Base-by-base conservation (phyloP, 164 flowering plant species). In the Vitis amurensis region DNA sequence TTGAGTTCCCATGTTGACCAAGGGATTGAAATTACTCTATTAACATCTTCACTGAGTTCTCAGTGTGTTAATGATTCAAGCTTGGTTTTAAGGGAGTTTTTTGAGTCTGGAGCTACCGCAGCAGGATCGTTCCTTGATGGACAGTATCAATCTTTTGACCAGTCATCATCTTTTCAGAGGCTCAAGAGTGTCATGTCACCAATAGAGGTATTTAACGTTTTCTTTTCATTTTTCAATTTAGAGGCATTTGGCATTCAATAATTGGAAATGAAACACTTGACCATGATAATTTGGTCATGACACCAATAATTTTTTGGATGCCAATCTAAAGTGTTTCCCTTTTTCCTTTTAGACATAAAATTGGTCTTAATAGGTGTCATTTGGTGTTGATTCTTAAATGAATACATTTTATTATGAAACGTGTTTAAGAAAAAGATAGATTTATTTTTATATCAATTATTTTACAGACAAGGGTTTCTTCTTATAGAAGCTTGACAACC, bases 41-140 rank as follows among this genome's bases (percentile, higher is more conserved):
- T 86, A 58, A 51, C 79, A 73, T 73, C 89, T 50, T 77, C 84
- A 56, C 23, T 55, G 62, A 77, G 63, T 68, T 55, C 76, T 59
- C 79, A 82, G 49, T 70, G 72, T 71, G 68, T 55, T 56, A 77
- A 78, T 56, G 86, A 78, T 55, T 71, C 88, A 55, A 80, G 81
- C 61, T 72, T 86, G 71, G 85, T 77, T 75, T 81, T 82, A 23
- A 84, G 74, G 77, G 90, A 85, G 63, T 72, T 86, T 30, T 73
- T 85, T 69, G 82, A 80, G 56, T 78, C 83, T 64, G 87, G 76
- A 68, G 73, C 78, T 68, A 14, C 71, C 55, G 66, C 69, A 44
- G 66, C 69, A 44, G 87, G 78, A 68, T 76, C 88, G 64, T 73
- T 80, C 59, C 70, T 75, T n/a, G 68, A 75, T 71, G 83, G 71